phyloP scores from a whole-genome alignment of 2,329 filamentous ascomycete genomes.

The Alternaria postmessia region DNA sequence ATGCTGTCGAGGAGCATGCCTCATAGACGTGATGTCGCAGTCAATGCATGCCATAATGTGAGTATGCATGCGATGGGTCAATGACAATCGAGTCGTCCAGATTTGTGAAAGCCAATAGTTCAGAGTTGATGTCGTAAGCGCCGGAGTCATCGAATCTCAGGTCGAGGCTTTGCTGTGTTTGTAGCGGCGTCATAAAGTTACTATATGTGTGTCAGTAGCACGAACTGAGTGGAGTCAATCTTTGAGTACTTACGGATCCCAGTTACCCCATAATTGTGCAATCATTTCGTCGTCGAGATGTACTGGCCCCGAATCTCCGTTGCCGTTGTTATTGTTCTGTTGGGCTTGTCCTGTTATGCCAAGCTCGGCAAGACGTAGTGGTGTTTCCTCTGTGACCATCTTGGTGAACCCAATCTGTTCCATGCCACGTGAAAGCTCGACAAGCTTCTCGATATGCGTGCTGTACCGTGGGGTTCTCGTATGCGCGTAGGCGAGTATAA shows the following conservation, averaged over 20 bases:
- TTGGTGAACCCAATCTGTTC: constrained; percentile 47
- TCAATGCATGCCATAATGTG: constrained; percentile 7
- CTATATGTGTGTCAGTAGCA: constrained; percentile 20
- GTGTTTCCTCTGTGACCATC: constrained; percentile 46
- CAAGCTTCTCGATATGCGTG: constrained; percentile 35
- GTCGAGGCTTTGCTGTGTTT: constrained; percentile 45
- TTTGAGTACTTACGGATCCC: constrained; percentile 39
- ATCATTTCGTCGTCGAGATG: constrained; percentile 40
- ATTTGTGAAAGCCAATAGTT: constrained; percentile 42
- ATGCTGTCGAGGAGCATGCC: neutral
- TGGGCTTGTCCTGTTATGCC: constrained; percentile 34
- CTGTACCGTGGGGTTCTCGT: constrained; percentile 39
- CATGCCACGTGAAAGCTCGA: constrained; percentile 37
- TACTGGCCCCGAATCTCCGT: constrained; percentile 18
- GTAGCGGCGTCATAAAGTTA: constrained; percentile 44
- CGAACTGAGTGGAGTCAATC: neutral
- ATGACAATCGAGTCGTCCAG: constrained; percentile 42
- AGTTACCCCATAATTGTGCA: constrained; percentile 43
- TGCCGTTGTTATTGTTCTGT: neutral
- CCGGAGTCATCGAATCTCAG: constrained; percentile 44
- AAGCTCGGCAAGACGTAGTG: constrained; percentile 40
- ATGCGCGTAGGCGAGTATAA: constrained; percentile 46
- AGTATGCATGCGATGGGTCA: constrained; percentile 35
- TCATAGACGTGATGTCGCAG: neutral
- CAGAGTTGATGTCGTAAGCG: constrained; percentile 42